phyloP scores from a whole-genome alignment of 148 eudicot species.

The Gaultheria prostrata region DNA sequence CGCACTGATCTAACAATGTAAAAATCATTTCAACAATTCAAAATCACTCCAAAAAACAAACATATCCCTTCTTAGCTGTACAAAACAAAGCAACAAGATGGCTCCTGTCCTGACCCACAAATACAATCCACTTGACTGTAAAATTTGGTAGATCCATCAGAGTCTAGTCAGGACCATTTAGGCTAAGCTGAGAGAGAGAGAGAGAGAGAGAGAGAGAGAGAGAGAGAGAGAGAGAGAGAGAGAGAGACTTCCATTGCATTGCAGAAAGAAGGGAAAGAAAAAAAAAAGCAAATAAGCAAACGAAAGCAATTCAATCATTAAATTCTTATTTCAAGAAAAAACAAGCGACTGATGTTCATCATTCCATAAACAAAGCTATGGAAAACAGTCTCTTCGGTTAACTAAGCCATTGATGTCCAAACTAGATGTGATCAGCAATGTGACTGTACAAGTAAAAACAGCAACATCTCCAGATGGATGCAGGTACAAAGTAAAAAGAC shows the following conservation, averaged over 20 bases:
- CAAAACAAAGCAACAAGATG: not conserved
- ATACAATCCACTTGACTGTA: not conserved
- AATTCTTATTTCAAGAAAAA: not conserved
- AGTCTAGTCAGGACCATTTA: not conserved
- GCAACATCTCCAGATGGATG: slow-evolving; percentile 11
- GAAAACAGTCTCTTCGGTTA: not conserved
- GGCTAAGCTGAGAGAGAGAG: not conserved
- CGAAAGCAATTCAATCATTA: not conserved
- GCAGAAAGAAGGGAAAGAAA: not conserved
- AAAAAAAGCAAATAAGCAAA: not conserved
- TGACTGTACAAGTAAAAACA: slow-evolving; percentile 29
- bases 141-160: not conserved
- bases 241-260: not conserved
- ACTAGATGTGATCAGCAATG: slow-evolving; percentile 1
- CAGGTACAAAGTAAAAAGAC: not conserved
- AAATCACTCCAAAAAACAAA: too few species aligned
- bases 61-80: slow-evolving; percentile 13
- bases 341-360: not conserved
- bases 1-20: too few species aligned
- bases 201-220: too few species aligned
- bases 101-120: slow-evolving; percentile 16
- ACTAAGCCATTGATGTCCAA: not conserved
- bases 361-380: not conserved
- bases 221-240: too few species aligned
- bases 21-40: too few species aligned